These are phyloP conservation scores for Borovskyia barvae DNA, from an alignment of 208 protist genomes.

Conservation along the genomic window DNA sequence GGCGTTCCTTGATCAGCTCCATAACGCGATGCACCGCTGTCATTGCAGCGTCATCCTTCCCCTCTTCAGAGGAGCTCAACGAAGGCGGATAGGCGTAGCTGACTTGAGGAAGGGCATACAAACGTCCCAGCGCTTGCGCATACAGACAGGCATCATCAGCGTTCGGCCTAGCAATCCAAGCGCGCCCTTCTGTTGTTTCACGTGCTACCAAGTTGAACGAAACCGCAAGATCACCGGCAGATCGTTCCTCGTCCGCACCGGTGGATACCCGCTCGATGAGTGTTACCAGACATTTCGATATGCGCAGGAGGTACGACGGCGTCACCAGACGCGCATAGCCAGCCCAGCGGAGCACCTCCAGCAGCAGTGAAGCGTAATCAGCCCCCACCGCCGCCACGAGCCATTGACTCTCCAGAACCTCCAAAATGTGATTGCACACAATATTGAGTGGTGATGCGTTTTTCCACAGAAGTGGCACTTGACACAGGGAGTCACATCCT, in stretches of 20 bases:
- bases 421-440: slow-evolving; percentile 54
- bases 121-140: slow-evolving; percentile 11
- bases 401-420: slow-evolving; percentile 65
- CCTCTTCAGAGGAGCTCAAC: neutral
- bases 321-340: slow-evolving; percentile 57
- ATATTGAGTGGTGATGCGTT: slow-evolving; percentile 49
- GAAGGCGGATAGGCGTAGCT: slow-evolving; percentile 20
- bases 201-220: slow-evolving; percentile 2
- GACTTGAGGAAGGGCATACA: slow-evolving; percentile 22
- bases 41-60: neutral
- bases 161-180: slow-evolving; percentile 17
- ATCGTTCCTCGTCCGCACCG: neutral
- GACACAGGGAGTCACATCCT: slow-evolving; percentile 1
- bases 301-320: slow-evolving; percentile 26
- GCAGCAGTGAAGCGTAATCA: slow-evolving; percentile 60
- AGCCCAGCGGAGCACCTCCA: slow-evolving; percentile 39
- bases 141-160: slow-evolving; percentile 23
- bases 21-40: slow-evolving; percentile 19
- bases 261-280: slow-evolving; percentile 42
- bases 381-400: slow-evolving; percentile 46
- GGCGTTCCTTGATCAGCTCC: slow-evolving; percentile 30
- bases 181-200: slow-evolving; percentile 11
- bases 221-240: neutral
- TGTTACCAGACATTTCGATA: slow-evolving; percentile 34
- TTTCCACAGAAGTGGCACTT: slow-evolving; percentile 73